Evolutionary conservation across 805 yeast species (phyloP).

Genomic region (Wickerhamiella vanderwaltii): DNA sequence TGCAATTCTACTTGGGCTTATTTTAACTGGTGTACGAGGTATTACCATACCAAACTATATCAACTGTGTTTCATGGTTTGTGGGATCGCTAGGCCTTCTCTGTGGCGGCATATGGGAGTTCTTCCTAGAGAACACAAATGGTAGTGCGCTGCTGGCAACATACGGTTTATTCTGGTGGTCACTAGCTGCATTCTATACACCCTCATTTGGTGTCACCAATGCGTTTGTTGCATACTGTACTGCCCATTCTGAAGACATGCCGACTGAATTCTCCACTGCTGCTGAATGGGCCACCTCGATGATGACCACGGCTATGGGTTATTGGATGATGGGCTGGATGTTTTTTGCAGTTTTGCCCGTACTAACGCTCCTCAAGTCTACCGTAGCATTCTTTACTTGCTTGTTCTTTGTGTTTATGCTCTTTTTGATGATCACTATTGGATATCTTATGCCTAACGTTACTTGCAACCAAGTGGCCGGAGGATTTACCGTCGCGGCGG

Average conservation of each 20-base stretch:
- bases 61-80: conserved; percentile 48
- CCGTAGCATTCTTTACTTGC: conserved; percentile 48
- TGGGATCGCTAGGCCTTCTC: conserved; percentile 50
- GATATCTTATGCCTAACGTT: conserved; percentile 35
- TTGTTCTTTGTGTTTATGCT: conserved; percentile 43
- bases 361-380: conserved; percentile 47
- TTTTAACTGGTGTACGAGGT: conserved; percentile 48
- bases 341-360: conserved; percentile 45
- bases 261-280: conserved; percentile 22
- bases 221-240: not conserved
- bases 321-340: conserved; percentile 50
- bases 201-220: conserved; percentile 37
- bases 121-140: conserved; percentile 52
- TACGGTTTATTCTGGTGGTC: conserved; percentile 57
- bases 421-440: conserved; percentile 42
- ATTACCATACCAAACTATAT: conserved; percentile 42
- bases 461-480: conserved; percentile 47
- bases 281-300: conserved; percentile 21
- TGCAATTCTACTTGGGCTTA: conserved; percentile 45
- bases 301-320: conserved; percentile 33
- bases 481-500: conserved; percentile 43
- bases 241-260: conserved; percentile 4
- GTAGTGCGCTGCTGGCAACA: conserved; percentile 37
- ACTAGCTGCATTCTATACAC: conserved; percentile 44
- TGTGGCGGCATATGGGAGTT: conserved; percentile 62